These are phyloP conservation scores for Exophiala dermatitidis DNA, from an alignment of 2,329 filamentous ascomycete genomes.

Conservation along the genomic window DNA sequence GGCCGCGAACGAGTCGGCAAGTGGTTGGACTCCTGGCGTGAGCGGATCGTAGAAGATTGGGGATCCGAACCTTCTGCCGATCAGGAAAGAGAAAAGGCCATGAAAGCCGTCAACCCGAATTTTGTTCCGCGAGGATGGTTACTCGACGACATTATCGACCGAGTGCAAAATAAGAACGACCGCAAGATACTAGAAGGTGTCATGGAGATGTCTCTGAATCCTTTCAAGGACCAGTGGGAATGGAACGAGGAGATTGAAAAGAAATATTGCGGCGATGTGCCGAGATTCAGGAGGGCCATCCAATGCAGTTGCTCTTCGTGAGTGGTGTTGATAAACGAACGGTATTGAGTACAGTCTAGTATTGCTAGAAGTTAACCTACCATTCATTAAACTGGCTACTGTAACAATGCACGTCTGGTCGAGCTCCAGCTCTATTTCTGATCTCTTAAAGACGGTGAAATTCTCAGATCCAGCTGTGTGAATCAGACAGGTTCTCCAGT, in stretches of 20 bases:
- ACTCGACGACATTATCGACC: constrained; percentile 82
- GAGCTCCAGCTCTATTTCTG: too few species aligned
- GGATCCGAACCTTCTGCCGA: constrained; percentile 47
- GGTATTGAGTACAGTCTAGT: not conserved
- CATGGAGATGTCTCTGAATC: constrained; percentile 75
- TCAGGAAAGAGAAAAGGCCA: constrained; percentile 57
- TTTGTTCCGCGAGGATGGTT: constrained; percentile 90
- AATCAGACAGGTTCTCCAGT: too few species aligned
- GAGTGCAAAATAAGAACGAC: constrained; percentile 78
- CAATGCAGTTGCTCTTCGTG: constrained; percentile 90
- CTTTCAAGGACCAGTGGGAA: constrained; percentile 65
- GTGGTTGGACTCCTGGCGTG: constrained; percentile 77
- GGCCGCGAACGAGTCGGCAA: constrained; percentile 60
- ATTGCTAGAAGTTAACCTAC: not conserved
- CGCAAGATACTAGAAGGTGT: constrained; percentile 67
- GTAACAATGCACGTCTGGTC: too few species aligned
- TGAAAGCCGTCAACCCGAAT: constrained; percentile 86
- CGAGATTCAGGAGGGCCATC: constrained; percentile 67
- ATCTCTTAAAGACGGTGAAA: too few species aligned
- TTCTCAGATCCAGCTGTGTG: too few species aligned
- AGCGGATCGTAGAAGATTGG: constrained; percentile 70
- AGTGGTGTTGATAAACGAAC: not conserved
- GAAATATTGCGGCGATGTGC: constrained; percentile 79
- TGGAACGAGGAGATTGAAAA: constrained; percentile 66
- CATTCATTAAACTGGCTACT: too few species aligned